Conservation (phyloP, 352 stramenopile species). For the Phytophthora ramorum region DNA sequence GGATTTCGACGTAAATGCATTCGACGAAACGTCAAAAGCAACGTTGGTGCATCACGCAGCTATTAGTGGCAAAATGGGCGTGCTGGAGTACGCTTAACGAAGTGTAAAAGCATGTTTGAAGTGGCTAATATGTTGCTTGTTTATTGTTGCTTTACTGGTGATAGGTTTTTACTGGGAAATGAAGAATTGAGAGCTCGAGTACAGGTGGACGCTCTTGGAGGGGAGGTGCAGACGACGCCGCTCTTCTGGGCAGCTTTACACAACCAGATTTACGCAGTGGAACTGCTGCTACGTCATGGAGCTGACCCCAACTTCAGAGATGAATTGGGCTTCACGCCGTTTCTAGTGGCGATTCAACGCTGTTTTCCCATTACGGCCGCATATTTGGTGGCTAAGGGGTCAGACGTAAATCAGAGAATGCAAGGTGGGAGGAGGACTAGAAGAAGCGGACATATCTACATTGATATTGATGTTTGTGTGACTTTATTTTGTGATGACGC, state of each 20-base stretch:
- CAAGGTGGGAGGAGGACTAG: constrained; percentile 33
- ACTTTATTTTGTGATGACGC: constrained; percentile 1
- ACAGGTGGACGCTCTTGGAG: constrained; percentile 58
- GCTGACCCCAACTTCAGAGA: constrained; percentile 65
- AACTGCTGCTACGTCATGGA: constrained; percentile 68
- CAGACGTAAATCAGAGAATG: constrained; percentile 63
- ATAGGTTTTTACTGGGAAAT: constrained; percentile 62
- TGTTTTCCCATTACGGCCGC: constrained; percentile 81
- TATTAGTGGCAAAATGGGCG: constrained; percentile 83
- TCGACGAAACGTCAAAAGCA: constrained; percentile 56
- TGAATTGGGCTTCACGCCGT: constrained; percentile 59
- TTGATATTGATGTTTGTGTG: not conserved
- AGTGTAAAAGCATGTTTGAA: not conserved
- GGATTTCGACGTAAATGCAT: constrained; percentile 65
- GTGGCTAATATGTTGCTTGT: not conserved
- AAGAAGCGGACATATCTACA: not conserved
- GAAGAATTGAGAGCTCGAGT: constrained; percentile 39
- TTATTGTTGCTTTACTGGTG: constrained; percentile 2
- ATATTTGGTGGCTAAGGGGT: constrained; percentile 82
- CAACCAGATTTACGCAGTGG: constrained; percentile 86
- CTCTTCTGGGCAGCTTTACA: constrained; percentile 78
- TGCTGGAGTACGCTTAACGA: constrained; percentile 59
- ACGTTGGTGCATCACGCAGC: constrained; percentile 81
- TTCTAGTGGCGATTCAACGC: constrained; percentile 72
- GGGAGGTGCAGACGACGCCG: constrained; percentile 68